Percentiles rank a stretch among this genome's conserved stretches.
Evolutionary conservation across 345 rosid species (phyloP).

Genomic region (Isatis tinctoria): DNA sequence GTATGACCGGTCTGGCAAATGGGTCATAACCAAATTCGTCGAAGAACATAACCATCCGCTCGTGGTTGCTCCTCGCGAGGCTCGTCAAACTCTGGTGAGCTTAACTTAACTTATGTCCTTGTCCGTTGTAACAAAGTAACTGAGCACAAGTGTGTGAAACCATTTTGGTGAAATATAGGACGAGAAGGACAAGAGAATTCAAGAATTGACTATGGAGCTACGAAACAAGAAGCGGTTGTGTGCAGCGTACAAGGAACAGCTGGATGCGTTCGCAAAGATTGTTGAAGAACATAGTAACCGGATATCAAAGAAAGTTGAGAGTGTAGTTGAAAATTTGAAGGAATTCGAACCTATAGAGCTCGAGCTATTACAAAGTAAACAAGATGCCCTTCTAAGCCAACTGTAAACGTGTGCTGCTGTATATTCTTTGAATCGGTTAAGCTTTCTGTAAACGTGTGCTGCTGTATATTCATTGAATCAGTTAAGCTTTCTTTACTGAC

Average conservation of each 20-base stretch:
- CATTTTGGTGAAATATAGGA: constrained; percentile 32
- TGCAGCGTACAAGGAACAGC: constrained; percentile 59
- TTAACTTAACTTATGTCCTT: background rate
- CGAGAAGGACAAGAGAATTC: constrained; percentile 67
- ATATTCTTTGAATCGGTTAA: constrained; percentile 1
- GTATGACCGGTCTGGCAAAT: constrained; percentile 64
- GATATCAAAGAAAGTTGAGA: constrained; percentile 51
- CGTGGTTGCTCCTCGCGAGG: constrained; percentile 64
- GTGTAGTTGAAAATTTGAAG: constrained; percentile 47
- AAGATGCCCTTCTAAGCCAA: constrained; percentile 11
- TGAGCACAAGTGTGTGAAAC: background rate
- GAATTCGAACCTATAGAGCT: constrained; percentile 50
- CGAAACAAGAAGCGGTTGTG: constrained; percentile 64
- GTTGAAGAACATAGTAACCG: constrained; percentile 53
- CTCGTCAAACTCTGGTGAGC: constrained; percentile 78
- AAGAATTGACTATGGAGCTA: constrained; percentile 59
- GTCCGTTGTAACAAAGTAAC: background rate
- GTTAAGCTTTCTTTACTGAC: background rate
- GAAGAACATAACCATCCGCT: constrained; percentile 91
- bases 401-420: background rate
- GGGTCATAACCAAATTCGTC: constrained; percentile 80
- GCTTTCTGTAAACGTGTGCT: too few species aligned
- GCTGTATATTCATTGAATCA: too few species aligned
- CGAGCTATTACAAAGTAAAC: constrained; percentile 38
- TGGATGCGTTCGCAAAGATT: constrained; percentile 52